Base-by-base conservation (phyloP, 345 rosid species). In the Aquilaria yunnanensis region DNA sequence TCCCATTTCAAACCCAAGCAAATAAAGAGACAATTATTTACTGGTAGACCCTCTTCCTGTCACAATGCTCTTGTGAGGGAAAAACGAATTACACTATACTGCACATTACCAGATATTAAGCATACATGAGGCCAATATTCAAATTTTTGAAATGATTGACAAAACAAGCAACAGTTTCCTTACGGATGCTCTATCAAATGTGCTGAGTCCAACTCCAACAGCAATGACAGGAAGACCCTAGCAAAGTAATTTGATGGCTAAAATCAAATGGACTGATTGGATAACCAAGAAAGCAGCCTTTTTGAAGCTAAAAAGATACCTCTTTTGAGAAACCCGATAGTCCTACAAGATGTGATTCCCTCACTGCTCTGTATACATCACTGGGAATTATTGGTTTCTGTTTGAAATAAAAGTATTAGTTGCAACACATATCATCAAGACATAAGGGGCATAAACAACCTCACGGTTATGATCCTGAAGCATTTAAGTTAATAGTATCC, bases 201-300 rank as follows among this genome's bases (percentile, higher is more conserved):
- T 85, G 85, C 99, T 95, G 64, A 81, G 87, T 74, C 97, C 99
- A 74, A 78, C 88, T 58, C 99, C 96, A 56, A 77, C 9, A 34
- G 92, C 97, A 75, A 91, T 76, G 64, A 95, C 90, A 60, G 99
- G 99, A 75, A 76, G 90, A 59, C 99, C 99, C 99, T 95, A 70
- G 33, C 37, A 61, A 56, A 52, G 58, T 58, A 57, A 64, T 57
- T 13, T 3, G n/a, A 56, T 49, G 23, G 13, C 56, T 11, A 46
- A 43, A 62, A 67, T 23, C 14, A 5, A 13, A 33, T 47, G 30
- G 31, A 43, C 29, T 52, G 32, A 37, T 54, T 7, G 53, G 45
- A 62, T 49, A 32, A 66, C 56, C 51, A 56, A 29, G 57, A 51
- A 67, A 32, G 37, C 16, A 45, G 59, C 54, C 67, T 52, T 48